Base-by-base conservation (phyloP, 352 stramenopile genomes). In the Phytopythium kandeliae region DNA sequence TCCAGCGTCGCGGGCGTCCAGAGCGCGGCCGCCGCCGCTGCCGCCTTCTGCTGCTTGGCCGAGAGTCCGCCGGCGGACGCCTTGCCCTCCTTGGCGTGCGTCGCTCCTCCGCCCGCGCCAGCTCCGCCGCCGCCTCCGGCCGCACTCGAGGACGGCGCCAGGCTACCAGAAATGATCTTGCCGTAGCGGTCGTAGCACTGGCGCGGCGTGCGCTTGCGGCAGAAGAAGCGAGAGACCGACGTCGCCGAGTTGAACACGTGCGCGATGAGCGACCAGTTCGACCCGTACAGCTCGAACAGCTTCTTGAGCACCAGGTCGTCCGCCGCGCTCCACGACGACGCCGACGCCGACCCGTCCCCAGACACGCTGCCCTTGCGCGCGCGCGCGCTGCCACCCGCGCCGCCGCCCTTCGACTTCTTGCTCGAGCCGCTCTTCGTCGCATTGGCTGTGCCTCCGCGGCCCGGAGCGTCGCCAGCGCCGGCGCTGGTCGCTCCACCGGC, bases 141-240 rank as follows among this genome's bases (percentile, higher is more conserved):
- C 37, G 30, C 40, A 24, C 21, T 57, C 22, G 46, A 54, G 5
- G 48, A 63, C 1, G 52, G 51, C 35, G 66, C 41, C 17, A 83
- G 36, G 28, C 63, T 74, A 1, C 69, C 68, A 3, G 80, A 87
- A n/a, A 92, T 83, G 46, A 92, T 79, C 59, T 90, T 92, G 16
- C 77, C 75, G 36, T 92, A 92, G 10, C 81, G 81, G 33, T 95
- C 84, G 45, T 91, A 92, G 55, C 84, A 95, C 70, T 95, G 84
- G 16, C 84, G 74, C 8, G 84, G 79, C 19, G 84, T 86, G 7
- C 81, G 75, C 51, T 87, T 88, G 43, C 83, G 78, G 57, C 68
- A 85, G 25, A 82, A 80, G 60, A 84, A 90, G 2, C 77, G 70
- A 30, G 78, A 90, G 21, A 92, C 74, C 1, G 74, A 76, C 7